Conservation (phyloP, 768 basidiomycete species). For the Lactarius psammicola region DNA sequence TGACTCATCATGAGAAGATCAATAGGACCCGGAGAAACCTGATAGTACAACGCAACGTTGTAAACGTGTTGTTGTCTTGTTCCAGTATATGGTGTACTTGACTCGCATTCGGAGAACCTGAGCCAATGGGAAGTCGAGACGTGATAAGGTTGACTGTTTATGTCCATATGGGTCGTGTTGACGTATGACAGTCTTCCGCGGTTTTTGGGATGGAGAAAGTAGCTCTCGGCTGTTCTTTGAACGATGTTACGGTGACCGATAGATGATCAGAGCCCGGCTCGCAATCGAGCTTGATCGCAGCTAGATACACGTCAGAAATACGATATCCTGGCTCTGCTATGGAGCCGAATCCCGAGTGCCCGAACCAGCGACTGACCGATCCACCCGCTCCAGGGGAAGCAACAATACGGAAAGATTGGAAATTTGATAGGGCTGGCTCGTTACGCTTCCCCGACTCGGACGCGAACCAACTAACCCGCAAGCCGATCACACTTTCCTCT, state of each 20-base stretch:
- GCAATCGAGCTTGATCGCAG: background rate
- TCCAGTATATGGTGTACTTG: background rate
- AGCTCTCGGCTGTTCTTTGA: background rate
- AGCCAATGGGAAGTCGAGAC: background rate
- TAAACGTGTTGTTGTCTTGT: background rate
- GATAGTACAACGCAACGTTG: background rate
- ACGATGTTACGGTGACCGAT: no score
- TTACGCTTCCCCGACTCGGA: background rate
- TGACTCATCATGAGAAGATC: background rate
- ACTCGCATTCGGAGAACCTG: slow-evolving; percentile 2
- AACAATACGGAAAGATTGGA: no score
- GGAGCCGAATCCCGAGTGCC: background rate
- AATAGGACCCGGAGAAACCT: background rate
- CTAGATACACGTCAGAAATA: background rate
- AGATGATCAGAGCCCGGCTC: background rate
- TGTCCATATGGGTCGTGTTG: background rate
- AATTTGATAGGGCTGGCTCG: background rate
- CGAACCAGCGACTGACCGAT: background rate
- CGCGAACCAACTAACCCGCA: background rate
- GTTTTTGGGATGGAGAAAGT: no score
- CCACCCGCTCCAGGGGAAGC: no score
- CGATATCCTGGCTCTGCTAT: background rate
- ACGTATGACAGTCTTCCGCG: background rate
- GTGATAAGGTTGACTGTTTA: background rate
- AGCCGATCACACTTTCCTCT: slow-evolving; percentile 17